phyloP scores from a whole-genome alignment of 2,329 filamentous ascomycete genomes.

The Hypoxylon sp. region DNA sequence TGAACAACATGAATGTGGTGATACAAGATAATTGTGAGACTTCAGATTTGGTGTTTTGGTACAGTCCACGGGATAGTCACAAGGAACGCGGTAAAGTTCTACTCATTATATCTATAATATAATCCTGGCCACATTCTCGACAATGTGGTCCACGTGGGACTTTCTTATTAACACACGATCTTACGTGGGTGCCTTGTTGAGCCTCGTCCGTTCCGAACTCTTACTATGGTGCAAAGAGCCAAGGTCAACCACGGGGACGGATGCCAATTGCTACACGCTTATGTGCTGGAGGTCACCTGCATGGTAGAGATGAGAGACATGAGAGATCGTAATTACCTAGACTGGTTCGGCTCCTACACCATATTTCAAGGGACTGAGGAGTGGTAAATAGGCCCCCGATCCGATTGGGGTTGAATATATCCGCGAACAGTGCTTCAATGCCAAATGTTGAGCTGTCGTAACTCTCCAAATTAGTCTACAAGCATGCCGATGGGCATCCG shows the following conservation, averaged over 20 bases:
- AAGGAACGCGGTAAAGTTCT: neutral
- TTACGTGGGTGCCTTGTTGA: slow-evolving; percentile 21
- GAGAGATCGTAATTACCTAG: neutral
- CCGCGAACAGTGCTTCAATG: slow-evolving; percentile 9
- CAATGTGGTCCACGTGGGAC: slow-evolving; percentile 31
- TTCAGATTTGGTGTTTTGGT: slow-evolving; percentile 3
- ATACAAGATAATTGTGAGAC: slow-evolving; percentile 4
- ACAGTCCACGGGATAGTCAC: slow-evolving; percentile 1
- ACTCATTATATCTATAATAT: slow-evolving; percentile 14
- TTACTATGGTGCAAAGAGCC: slow-evolving; percentile 26
- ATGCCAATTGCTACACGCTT: slow-evolving; percentile 14
- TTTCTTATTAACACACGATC: slow-evolving; percentile 18
- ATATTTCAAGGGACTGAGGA: neutral
- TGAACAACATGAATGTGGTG: slow-evolving; percentile 11
- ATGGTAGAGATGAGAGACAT: slow-evolving; percentile 1
- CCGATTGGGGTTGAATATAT: slow-evolving; percentile 6
- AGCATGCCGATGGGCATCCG: slow-evolving; percentile 22
- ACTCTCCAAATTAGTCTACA: slow-evolving; percentile 18
- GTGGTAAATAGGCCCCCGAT: slow-evolving; percentile 16
- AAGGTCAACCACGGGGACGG: slow-evolving; percentile 22
- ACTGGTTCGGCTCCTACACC: slow-evolving; percentile 13
- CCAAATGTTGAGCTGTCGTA: slow-evolving; percentile 14
- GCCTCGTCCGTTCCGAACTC: slow-evolving; percentile 3
- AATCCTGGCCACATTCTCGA: neutral
- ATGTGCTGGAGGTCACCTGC: slow-evolving; percentile 10